phyloP scores from a whole-genome alignment of 495 filamentous ascomycete species.

The Bathelium albidoporum region DNA sequence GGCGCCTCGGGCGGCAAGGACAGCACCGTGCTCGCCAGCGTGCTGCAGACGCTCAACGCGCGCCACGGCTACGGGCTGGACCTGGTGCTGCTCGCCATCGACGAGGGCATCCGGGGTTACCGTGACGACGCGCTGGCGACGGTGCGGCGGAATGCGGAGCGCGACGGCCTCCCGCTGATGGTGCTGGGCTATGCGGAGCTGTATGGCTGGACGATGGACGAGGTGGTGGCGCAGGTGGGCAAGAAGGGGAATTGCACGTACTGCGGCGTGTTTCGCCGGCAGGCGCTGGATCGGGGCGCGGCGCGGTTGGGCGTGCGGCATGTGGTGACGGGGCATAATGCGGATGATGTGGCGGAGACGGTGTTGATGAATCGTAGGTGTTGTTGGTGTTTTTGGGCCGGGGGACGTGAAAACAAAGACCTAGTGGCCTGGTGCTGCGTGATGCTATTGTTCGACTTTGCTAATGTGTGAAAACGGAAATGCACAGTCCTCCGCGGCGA shows the following conservation, averaged over 20 bases:
- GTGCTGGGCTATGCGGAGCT: slow-evolving; percentile 90
- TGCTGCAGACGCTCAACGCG: slow-evolving; percentile 89
- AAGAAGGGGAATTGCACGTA: slow-evolving; percentile 99
- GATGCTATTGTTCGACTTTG: neutral
- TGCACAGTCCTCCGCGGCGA: slow-evolving; percentile 65
- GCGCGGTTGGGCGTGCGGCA: slow-evolving; percentile 79
- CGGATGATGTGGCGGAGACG: slow-evolving; percentile 96
- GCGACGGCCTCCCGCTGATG: slow-evolving; percentile 82
- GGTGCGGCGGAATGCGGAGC: slow-evolving; percentile 81
- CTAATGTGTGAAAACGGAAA: neutral
- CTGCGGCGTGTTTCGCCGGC: slow-evolving; percentile 90
- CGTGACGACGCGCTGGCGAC: slow-evolving; percentile 92
- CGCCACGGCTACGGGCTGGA: slow-evolving; percentile 79
- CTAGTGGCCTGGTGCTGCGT: too few species aligned
- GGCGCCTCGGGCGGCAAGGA: slow-evolving; percentile 97
- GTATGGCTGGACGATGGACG: slow-evolving; percentile 99
- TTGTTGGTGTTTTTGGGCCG: too few species aligned
- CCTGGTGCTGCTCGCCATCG: slow-evolving; percentile 78
- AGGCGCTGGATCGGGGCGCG: slow-evolving; percentile 88
- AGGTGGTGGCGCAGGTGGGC: slow-evolving; percentile 88
- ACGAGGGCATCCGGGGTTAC: slow-evolving; percentile 95
- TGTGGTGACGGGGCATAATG: slow-evolving; percentile 96
- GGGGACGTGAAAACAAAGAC: too few species aligned
- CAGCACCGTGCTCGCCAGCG: slow-evolving; percentile 88
- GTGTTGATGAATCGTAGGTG: slow-evolving; percentile 71